Evolutionary conservation across 495 filamentous ascomycete species (phyloP).

Genomic region (Penicillium turbatum): DNA sequence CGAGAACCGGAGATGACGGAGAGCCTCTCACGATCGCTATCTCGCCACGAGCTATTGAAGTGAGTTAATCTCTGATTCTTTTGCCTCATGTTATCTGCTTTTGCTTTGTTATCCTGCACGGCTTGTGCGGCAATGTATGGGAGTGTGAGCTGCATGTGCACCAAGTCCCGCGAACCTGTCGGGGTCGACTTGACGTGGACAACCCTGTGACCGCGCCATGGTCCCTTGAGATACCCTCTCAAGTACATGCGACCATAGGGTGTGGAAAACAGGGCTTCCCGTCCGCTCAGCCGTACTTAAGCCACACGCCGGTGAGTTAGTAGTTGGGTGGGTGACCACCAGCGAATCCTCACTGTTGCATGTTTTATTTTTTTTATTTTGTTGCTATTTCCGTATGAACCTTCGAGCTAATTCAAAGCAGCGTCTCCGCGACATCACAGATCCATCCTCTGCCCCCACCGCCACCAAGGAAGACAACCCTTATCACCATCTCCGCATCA

Average conservation of each 20-base stretch:
- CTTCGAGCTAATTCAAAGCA: conserved; percentile 27
- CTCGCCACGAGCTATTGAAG: conserved; percentile 73
- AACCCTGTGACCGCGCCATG: conserved; percentile 7
- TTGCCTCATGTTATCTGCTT: not conserved
- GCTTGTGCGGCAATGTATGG: conserved; percentile 4
- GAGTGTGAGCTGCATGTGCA: not conserved
- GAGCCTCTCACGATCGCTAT: conserved; percentile 76
- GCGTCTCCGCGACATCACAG: conserved; percentile 63
- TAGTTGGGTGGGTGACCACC: conserved; percentile 51
- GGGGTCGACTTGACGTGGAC: not conserved
- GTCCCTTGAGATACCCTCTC: conserved; percentile 1
- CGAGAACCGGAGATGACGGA: conserved; percentile 59
- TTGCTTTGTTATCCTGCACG: not conserved
- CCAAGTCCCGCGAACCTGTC: not conserved
- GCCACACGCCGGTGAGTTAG: conserved; percentile 48
- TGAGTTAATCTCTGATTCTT: conserved; percentile 37
- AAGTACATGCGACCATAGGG: conserved; percentile 47
- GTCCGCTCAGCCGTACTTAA: conserved; percentile 50
- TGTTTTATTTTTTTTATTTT: conserved; percentile 31
- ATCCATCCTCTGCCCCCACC: conserved; percentile 39
- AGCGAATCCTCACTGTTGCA: conserved; percentile 49
- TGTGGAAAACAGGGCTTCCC: conserved; percentile 50
- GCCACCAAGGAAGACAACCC: conserved; percentile 68
- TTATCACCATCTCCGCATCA: conserved; percentile 77
- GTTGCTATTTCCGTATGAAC: conserved; percentile 2